Conservation (phyloP, 2,329 filamentous ascomycete species). For the Trichoderma atroviride region DNA sequence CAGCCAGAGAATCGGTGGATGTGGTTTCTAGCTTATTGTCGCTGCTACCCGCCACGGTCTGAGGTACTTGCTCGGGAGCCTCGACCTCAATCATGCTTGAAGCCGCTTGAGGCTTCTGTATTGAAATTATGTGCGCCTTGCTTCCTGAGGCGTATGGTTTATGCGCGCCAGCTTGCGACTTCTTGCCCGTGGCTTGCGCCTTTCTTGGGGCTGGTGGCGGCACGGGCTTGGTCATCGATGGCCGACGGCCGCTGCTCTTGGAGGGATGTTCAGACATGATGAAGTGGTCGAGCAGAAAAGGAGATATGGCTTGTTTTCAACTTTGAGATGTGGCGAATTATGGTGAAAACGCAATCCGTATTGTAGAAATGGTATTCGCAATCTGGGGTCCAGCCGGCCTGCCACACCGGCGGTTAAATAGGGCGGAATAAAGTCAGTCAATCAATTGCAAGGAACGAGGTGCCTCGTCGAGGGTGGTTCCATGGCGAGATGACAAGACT, state of each 20-base stretch:
- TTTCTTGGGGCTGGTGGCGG: conserved; percentile 3
- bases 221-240: conserved; percentile 25
- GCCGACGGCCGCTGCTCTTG: conserved; percentile 30
- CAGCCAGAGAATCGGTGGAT: neutral
- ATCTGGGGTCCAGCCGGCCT: neutral
- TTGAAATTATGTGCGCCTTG: neutral
- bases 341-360: neutral
- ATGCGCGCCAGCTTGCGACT: conserved; percentile 8
- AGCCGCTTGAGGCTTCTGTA: conserved; percentile 1
- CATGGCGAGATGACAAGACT: conserved; percentile 51
- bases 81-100: neutral
- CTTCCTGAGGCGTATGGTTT: neutral
- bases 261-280: conserved; percentile 33
- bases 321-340: neutral
- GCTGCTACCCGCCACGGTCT: neutral
- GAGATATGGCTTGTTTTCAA: neutral
- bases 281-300: neutral
- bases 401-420: conserved; percentile 19
- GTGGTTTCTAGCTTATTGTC: neutral
- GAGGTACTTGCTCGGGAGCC: neutral
- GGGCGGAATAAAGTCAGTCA: neutral
- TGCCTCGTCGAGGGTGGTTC: conserved; percentile 57
- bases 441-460: conserved; percentile 28
- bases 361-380: neutral
- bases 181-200: conserved; percentile 10